These are phyloP conservation scores for Globisporangium echinulatum DNA, from an alignment of 352 stramenopile species.

Conservation along the genomic window DNA sequence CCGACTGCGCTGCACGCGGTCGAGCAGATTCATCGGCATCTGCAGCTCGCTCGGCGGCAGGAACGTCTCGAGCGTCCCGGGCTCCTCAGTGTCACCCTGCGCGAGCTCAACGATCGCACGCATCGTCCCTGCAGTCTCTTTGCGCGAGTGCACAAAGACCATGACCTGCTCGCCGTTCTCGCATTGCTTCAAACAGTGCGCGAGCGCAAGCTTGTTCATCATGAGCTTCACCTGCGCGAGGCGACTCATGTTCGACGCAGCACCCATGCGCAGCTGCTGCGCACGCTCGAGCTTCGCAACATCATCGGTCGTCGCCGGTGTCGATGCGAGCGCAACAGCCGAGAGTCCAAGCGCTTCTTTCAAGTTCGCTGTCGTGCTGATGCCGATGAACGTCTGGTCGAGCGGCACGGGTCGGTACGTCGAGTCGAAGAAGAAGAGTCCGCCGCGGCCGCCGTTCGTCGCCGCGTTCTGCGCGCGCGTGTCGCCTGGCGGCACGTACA, in stretches of 20 bases:
- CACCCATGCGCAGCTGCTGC: conserved; percentile 14
- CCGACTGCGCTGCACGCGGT: conserved; percentile 88
- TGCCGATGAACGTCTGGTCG: conserved; percentile 97
- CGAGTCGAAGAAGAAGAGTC: conserved; percentile 98
- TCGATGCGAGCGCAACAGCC: conserved; percentile 35
- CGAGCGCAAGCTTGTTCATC: conserved; percentile 83
- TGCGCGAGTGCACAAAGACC: conserved; percentile 99
- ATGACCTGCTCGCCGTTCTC: conserved; percentile 89
- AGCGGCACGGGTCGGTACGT: conserved; percentile 98
- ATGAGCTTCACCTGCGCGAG: conserved; percentile 61
- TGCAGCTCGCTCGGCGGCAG: conserved; percentile 47
- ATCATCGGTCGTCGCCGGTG: conserved; percentile 42
- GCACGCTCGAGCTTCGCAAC: conserved; percentile 24
- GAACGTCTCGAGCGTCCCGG: conserved; percentile 48
- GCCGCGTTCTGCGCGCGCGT: conserved; percentile 53
- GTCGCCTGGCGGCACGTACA: conserved; percentile 71
- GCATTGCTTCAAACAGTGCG: conserved; percentile 64
- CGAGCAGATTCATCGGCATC: conserved; percentile 42
- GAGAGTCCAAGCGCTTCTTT: conserved; percentile 60
- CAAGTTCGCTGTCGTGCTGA: conserved; percentile 73
- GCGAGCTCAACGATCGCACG: conserved; percentile 89
- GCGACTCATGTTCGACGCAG: conserved; percentile 40
- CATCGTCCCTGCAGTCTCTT: conserved; percentile 96
- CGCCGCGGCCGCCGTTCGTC: conserved; percentile 71
- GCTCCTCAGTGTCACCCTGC: conserved; percentile 53